Percentiles rank a stretch among this genome's conserved stretches.
These are phyloP conservation scores for Phytophthora chlamydospora DNA, from an alignment of 352 stramenopile genomes.

Conservation along the genomic window DNA sequence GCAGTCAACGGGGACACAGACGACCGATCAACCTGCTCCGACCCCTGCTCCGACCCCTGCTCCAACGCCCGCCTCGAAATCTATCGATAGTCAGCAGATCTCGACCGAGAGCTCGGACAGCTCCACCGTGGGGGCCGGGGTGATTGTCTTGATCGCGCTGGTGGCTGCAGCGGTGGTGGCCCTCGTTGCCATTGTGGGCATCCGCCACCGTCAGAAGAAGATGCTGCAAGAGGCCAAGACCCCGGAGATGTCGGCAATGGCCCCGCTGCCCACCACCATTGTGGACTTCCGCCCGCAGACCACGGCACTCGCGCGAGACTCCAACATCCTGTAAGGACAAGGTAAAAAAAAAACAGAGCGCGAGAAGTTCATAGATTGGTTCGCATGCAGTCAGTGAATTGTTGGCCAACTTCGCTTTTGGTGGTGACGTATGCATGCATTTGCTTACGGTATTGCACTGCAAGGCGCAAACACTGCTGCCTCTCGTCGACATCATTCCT, in stretches of 20 bases:
- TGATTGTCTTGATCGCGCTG: slow-evolving; percentile 49
- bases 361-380: background rate
- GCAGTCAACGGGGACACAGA: background rate
- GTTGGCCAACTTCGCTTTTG: no score
- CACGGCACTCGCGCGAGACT: slow-evolving; percentile 18
- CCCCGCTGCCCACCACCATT: slow-evolving; percentile 29
- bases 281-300: slow-evolving; percentile 31
- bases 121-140: slow-evolving; percentile 23
- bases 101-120: slow-evolving; percentile 39
- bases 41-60: slow-evolving; percentile 5
- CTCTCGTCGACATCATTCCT: no score
- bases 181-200: slow-evolving; percentile 44
- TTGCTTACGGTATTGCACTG: no score
- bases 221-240: slow-evolving; percentile 50
- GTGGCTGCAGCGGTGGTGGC: slow-evolving; percentile 48
- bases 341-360: background rate
- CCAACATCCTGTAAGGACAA: slow-evolving; percentile 36
- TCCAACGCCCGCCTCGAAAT: slow-evolving; percentile 16
- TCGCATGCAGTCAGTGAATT: background rate
- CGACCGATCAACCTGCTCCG: slow-evolving; percentile 3
- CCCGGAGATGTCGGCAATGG: slow-evolving; percentile 39
- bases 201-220: slow-evolving; percentile 54
- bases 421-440: no score
- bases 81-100: slow-evolving; percentile 23
- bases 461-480: no score